Conservation (phyloP, 495 filamentous ascomycete species). For the Immersiella caudata region DNA sequence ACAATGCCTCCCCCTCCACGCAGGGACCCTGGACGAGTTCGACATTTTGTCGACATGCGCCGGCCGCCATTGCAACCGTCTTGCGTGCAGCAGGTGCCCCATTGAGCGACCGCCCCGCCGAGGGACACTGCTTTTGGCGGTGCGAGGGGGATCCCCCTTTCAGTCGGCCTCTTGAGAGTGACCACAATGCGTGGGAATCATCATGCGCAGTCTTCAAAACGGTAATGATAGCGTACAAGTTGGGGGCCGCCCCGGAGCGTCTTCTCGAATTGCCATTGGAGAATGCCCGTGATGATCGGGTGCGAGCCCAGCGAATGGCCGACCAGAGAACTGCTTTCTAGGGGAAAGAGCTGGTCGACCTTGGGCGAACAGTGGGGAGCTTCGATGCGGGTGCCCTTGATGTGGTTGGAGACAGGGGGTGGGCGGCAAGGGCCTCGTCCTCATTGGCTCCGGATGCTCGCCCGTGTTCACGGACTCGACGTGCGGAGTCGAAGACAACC, state of each 20-base stretch:
- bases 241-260: conserved; percentile 10
- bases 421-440: conserved; percentile 27
- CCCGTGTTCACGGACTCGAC: conserved; percentile 25
- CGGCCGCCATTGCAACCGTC: conserved; percentile 13
- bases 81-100: conserved; percentile 14
- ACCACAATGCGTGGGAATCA: conserved; percentile 10
- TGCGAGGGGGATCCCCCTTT: not conserved
- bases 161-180: not conserved
- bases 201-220: conserved; percentile 2
- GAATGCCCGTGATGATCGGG: conserved; percentile 23
- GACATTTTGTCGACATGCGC: conserved; percentile 16
- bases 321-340: conserved; percentile 3
- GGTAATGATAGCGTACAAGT: conserved; percentile 3
- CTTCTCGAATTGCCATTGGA: conserved; percentile 15
- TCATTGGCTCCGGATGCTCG: conserved; percentile 27
- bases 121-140: not conserved
- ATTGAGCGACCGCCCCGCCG: conserved; percentile 10
- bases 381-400: conserved; percentile 7
- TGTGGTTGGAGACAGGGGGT: conserved; percentile 9
- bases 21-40: not conserved
- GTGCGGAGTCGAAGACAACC: not conserved
- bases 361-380: conserved; percentile 13
- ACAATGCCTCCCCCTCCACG: not conserved
- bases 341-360: conserved; percentile 3
- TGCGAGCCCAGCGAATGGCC: conserved; percentile 21